phyloP scores from a whole-genome alignment of 208 protist genomes.

The Acanthamoeba healyi region DNA sequence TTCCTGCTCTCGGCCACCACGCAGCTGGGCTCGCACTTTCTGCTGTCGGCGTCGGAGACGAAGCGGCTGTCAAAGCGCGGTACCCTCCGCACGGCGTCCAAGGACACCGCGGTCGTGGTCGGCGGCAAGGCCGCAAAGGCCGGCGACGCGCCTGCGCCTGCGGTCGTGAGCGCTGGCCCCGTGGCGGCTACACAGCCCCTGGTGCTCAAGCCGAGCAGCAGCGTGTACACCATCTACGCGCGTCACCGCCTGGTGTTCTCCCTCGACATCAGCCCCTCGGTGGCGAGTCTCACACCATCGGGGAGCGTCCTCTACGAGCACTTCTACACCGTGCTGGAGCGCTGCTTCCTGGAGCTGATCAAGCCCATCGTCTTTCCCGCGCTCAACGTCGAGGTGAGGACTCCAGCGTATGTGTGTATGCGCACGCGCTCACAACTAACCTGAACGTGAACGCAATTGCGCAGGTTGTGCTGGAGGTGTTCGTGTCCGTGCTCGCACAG shows the following conservation, averaged over 20 bases:
- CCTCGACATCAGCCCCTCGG: conserved; percentile 58
- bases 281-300: conserved; percentile 11
- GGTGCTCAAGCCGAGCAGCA: not conserved
- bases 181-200: not conserved
- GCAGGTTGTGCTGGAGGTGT: conserved; percentile 58
- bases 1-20: conserved; percentile 31
- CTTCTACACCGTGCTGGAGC: conserved; percentile 41
- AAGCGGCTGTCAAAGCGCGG: conserved; percentile 50
- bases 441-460: not conserved
- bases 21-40: not conserved
- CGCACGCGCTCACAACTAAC: not conserved
- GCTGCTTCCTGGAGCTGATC: conserved; percentile 65
- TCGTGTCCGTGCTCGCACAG: conserved; percentile 62
- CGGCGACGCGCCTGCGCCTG: not conserved
- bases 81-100: conserved; percentile 18
- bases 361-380: conserved; percentile 57
- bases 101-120: not conserved
- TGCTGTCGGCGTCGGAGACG: conserved; percentile 31
- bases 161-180: not conserved
- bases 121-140: not conserved
- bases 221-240: conserved; percentile 38
- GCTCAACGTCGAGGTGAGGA: conserved; percentile 42
- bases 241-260: conserved; percentile 59
- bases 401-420: not conserved
- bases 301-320: conserved; percentile 59